These are phyloP conservation scores for Balansia obtecta DNA, from an alignment of 2,329 filamentous ascomycete species.

Conservation along the genomic window DNA sequence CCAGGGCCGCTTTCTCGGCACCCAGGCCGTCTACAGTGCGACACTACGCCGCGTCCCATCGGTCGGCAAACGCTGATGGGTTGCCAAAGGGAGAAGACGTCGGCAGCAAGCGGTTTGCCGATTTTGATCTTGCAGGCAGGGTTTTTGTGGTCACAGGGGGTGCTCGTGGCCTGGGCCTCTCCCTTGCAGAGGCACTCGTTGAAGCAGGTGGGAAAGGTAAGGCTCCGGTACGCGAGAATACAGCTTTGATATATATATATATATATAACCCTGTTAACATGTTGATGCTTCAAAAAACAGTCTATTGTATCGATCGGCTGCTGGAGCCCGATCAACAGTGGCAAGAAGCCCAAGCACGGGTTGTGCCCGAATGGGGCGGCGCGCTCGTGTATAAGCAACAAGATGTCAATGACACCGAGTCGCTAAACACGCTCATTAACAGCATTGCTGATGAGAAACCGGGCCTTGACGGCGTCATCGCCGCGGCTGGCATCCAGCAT, in stretches of 20 bases:
- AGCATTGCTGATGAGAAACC: slow-evolving; percentile 46
- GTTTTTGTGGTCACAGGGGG: slow-evolving; percentile 61
- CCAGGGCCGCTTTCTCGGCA: neutral
- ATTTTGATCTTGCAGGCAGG: slow-evolving; percentile 58
- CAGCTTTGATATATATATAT: too few species aligned
- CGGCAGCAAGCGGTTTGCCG: slow-evolving; percentile 36
- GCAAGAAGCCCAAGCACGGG: slow-evolving; percentile 30
- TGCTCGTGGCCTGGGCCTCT: slow-evolving; percentile 59
- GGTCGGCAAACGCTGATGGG: slow-evolving; percentile 9
- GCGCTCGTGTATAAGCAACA: slow-evolving; percentile 53
- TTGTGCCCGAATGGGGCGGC: slow-evolving; percentile 15
- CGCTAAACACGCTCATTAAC: slow-evolving; percentile 44
- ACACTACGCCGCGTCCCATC: slow-evolving; percentile 4
- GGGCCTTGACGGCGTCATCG: slow-evolving; percentile 55
- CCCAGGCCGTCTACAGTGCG: neutral
- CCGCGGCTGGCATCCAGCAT: slow-evolving; percentile 57
- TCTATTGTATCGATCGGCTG: slow-evolving; percentile 44
- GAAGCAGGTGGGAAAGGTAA: slow-evolving; percentile 60
- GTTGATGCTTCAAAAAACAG: slow-evolving; percentile 17
- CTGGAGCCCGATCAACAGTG: slow-evolving; percentile 44
- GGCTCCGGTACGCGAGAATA: neutral
- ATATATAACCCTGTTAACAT: neutral
- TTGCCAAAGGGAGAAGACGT: slow-evolving; percentile 12
- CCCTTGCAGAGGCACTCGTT: slow-evolving; percentile 59
- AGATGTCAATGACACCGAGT: slow-evolving; percentile 50